These are phyloP conservation scores for Xylaria sp. DNA, from an alignment of 2,329 filamentous ascomycete genomes.

Conservation along the genomic window DNA sequence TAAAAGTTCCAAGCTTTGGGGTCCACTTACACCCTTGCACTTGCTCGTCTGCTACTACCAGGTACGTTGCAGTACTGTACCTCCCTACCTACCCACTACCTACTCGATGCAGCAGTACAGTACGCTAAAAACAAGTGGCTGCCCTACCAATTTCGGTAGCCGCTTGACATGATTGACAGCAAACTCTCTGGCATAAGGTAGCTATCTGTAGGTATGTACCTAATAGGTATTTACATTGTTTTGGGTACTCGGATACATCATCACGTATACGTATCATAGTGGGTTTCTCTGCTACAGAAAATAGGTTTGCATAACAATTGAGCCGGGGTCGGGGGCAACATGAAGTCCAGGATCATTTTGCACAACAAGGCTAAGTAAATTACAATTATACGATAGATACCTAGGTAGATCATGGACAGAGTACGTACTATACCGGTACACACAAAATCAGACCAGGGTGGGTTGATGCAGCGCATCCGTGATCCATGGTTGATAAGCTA, in stretches of 20 bases:
- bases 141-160: slow-evolving; percentile 11
- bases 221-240: neutral
- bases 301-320: too few relatives aligned
- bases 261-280: too few relatives aligned
- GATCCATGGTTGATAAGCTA: slow-evolving; percentile 29
- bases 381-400: slow-evolving; percentile 11
- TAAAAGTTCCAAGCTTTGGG: slow-evolving; percentile 31
- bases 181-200: slow-evolving; percentile 1
- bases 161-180: slow-evolving; percentile 10
- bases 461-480: slow-evolving; percentile 27
- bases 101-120: neutral
- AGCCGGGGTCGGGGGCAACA: slow-evolving; percentile 19
- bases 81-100: neutral
- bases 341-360: slow-evolving; percentile 10
- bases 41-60: neutral
- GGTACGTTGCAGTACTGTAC: neutral
- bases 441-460: slow-evolving; percentile 30
- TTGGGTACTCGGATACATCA: too few relatives aligned
- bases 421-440: too few relatives aligned
- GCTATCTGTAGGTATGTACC: neutral
- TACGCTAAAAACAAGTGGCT: slow-evolving; percentile 13
- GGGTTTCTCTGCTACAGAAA: too few relatives aligned
- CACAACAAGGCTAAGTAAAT: slow-evolving; percentile 14
- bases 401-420: slow-evolving; percentile 18
- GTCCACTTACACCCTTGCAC: slow-evolving; percentile 20